Percentiles rank a stretch among this genome's conserved stretches.
Evolutionary conservation across 768 basidiomycete species (phyloP).

Genomic region (Collybia sp.): DNA sequence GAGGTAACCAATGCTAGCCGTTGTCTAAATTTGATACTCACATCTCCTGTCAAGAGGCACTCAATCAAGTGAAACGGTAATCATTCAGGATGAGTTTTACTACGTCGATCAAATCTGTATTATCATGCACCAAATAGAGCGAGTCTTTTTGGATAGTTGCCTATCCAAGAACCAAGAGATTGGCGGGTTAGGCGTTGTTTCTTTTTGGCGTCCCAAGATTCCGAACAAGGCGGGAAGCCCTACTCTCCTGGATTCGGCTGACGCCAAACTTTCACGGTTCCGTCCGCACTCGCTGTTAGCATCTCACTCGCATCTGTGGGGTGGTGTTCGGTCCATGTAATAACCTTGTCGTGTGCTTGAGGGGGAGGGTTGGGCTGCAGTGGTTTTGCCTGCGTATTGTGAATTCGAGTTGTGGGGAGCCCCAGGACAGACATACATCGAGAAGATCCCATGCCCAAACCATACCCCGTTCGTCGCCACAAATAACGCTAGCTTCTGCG

Average conservation of each 20-base stretch:
- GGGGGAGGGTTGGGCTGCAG: slow-evolving; percentile 71
- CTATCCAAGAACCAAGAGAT: background rate
- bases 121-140: slow-evolving; percentile 7
- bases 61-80: slow-evolving; percentile 40
- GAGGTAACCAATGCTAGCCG: slow-evolving; percentile 53
- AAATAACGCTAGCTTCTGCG: slow-evolving; percentile 75
- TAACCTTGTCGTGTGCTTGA: slow-evolving; percentile 75
- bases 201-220: background rate
- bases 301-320: slow-evolving; percentile 78
- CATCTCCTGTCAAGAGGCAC: slow-evolving; percentile 31
- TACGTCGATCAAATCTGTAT: slow-evolving; percentile 4
- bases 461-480: slow-evolving; percentile 86
- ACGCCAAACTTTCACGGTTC: slow-evolving; percentile 88
- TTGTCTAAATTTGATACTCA: background rate
- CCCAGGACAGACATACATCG: slow-evolving; percentile 46
- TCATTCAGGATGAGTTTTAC: slow-evolving; percentile 1
- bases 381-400: slow-evolving; percentile 52
- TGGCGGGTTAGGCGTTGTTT: too few relatives aligned
- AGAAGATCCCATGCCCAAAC: slow-evolving; percentile 95
- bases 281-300: slow-evolving; percentile 88
- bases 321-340: slow-evolving; percentile 92
- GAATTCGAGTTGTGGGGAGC: slow-evolving; percentile 3
- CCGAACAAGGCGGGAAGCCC: background rate
- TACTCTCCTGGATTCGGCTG: slow-evolving; percentile 23
- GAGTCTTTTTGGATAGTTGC: slow-evolving; percentile 6